Base-by-base conservation (phyloP, 2,329 filamentous ascomycete genomes). In the Colletotrichum euphorbiae region DNA sequence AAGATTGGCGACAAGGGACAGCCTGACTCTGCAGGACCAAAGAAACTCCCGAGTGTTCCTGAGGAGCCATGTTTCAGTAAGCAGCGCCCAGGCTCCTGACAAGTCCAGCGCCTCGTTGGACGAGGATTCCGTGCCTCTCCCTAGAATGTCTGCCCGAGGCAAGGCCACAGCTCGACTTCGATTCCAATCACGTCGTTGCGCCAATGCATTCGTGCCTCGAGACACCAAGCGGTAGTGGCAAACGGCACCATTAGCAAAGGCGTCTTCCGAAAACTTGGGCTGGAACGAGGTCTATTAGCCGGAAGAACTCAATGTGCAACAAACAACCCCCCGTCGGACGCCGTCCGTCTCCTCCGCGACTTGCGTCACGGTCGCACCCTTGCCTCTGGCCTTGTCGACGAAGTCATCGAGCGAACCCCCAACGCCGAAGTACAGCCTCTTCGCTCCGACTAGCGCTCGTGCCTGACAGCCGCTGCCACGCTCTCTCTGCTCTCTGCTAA, bases 391-490 rank as follows among this genome's bases (percentile, higher is more conserved):
- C 70, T 80, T 82, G 57, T 82, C 78, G 54, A 90, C 80, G 72
- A 96, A 93, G 71, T 92, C 92, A 76, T 93, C 91, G 21, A 96
- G 85, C 19, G 92, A 94, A 0, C 93, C 93, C 0, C 93, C 93
- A 5, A 96, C 93, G 3, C 93, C 93, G 78, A 96, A 96, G 78
- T 96, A 96, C 11, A 94, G 84, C 71, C 88, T 87, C 81, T 96
- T 96, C 1, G 93, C 93, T 3, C 87, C 92, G 5, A 95, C 85
- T 19, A 93, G 81, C 1, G 90, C 89, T 38, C 69, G 63, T 42
- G 68, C 68, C 54, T 60, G 54, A 17, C 59, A 65, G 51, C 40
- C 38, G 36, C 51, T 40, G 51, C 61, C 50, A 12, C 72, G 72
- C 61, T 77, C 74, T 51, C 75, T 72, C 55, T 77, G 74, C 56